Conservation (phyloP, 2,329 filamentous ascomycete genomes). For the Madurella mycetomatis region DNA sequence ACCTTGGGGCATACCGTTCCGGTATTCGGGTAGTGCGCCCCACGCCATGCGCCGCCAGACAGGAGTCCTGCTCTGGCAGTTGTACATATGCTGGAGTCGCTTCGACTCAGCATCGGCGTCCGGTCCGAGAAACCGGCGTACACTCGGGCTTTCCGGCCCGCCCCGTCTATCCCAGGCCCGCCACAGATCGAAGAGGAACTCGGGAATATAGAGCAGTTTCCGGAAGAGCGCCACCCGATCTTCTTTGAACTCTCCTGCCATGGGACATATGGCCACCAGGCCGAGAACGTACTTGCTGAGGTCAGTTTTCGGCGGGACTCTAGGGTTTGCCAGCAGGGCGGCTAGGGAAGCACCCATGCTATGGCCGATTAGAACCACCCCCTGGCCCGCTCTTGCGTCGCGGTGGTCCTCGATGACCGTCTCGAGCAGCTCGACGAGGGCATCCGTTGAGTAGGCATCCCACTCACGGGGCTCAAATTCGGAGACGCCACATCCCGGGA, state of each 20-base stretch:
- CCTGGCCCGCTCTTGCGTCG: constrained; percentile 60
- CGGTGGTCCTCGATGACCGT: constrained; percentile 70
- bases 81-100: constrained; percentile 67
- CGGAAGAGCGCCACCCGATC: constrained; percentile 48
- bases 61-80: constrained; percentile 74
- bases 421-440: constrained; percentile 70
- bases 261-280: constrained; percentile 76
- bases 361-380: constrained; percentile 77
- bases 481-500: constrained; percentile 85
- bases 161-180: constrained; percentile 74
- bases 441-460: constrained; percentile 74
- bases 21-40: constrained; percentile 62
- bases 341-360: constrained; percentile 84
- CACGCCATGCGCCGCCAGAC: constrained; percentile 80
- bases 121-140: constrained; percentile 69
- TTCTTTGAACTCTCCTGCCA: constrained; percentile 58
- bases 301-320: constrained; percentile 42
- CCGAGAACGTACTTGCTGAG: constrained; percentile 66
- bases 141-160: constrained; percentile 71
- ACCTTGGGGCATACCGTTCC: constrained; percentile 47
- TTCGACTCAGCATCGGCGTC: constrained; percentile 62
- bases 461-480: constrained; percentile 65
- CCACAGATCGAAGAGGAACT: constrained; percentile 69
- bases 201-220: constrained; percentile 64
- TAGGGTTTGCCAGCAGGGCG: constrained; percentile 59